These are phyloP conservation scores for Fusarium paranaense DNA, from an alignment of 2,329 filamentous ascomycete genomes.

Conservation along the genomic window DNA sequence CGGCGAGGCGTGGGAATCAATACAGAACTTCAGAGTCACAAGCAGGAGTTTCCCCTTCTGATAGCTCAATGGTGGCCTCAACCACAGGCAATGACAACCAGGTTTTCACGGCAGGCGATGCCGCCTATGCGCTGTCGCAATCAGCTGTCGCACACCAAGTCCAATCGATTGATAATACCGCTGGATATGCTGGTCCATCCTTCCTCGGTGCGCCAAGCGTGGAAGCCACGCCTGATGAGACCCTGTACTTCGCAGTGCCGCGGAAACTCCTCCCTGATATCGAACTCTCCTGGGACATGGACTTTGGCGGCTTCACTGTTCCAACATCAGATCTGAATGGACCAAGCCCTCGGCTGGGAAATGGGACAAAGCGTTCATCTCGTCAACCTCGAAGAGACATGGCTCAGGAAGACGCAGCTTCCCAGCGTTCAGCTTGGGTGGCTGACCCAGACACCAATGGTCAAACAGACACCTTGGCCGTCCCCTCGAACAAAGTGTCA, in stretches of 20 bases:
- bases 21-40: constrained; percentile 43
- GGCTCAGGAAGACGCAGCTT: constrained; percentile 10
- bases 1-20: constrained; percentile 39
- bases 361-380: constrained; percentile 26
- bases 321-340: constrained; percentile 19
- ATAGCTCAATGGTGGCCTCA: constrained; percentile 37
- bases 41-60: constrained; percentile 38
- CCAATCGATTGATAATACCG: constrained; percentile 21
- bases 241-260: constrained; percentile 26
- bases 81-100: constrained; percentile 32
- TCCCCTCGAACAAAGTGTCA: constrained; percentile 12
- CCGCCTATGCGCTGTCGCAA: constrained; percentile 27
- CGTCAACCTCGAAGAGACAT: constrained; percentile 27
- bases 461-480: constrained; percentile 6
- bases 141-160: constrained; percentile 23
- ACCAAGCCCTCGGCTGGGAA: constrained; percentile 23
- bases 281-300: constrained; percentile 36
- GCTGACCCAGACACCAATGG: constrained; percentile 21
- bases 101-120: constrained; percentile 28
- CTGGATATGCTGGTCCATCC: constrained; percentile 30
- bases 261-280: constrained; percentile 35
- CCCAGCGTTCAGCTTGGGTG: constrained; percentile 33
- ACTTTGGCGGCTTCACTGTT: constrained; percentile 31
- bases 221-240: constrained; percentile 24
- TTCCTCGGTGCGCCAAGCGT: constrained; percentile 28